phyloP scores from a whole-genome alignment of 352 stramenopile genomes.

The Aphanomyces invadans region DNA sequence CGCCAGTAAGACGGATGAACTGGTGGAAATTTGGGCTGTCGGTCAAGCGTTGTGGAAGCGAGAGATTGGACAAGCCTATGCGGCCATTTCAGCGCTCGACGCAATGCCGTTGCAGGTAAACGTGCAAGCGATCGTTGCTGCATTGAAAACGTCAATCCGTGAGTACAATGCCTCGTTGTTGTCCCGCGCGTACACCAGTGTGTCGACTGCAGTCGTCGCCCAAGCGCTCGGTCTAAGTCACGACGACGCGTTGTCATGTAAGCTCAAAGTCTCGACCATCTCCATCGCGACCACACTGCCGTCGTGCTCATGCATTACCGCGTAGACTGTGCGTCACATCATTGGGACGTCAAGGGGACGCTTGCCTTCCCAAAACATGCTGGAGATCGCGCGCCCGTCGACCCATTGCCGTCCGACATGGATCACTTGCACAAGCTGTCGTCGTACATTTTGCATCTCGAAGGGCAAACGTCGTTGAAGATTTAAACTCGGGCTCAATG shows the following conservation, averaged over 20 bases:
- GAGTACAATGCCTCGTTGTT: conserved; percentile 10
- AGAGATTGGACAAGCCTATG: conserved; percentile 20
- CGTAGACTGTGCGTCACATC: conserved; percentile 13
- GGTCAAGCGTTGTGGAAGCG: conserved; percentile 22
- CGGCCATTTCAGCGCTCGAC: conserved; percentile 4
- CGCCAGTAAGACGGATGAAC: background rate
- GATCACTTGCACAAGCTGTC: conserved; percentile 19
- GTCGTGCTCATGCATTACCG: background rate
- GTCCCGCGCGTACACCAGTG: conserved; percentile 6
- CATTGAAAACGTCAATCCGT: conserved; percentile 14
- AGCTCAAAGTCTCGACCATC: background rate
- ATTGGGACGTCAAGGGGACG: conserved; percentile 4
- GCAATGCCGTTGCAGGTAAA: background rate
- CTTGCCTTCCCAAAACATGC: background rate
- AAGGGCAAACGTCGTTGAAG: conserved; percentile 19
- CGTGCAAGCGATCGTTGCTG: background rate
- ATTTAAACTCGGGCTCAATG: conserved; percentile 12
- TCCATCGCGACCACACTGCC: background rate
- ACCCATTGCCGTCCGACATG: background rate
- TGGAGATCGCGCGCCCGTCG: background rate
- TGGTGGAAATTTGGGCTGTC: conserved; percentile 21
- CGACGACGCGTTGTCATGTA: conserved; percentile 16
- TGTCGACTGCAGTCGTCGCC: background rate
- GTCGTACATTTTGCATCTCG: conserved; percentile 23
- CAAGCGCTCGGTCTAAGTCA: conserved; percentile 15